Evolutionary conservation across 1,284 basidiomycete species (phyloP).

Genomic region (Leccinum angustisporum): DNA sequence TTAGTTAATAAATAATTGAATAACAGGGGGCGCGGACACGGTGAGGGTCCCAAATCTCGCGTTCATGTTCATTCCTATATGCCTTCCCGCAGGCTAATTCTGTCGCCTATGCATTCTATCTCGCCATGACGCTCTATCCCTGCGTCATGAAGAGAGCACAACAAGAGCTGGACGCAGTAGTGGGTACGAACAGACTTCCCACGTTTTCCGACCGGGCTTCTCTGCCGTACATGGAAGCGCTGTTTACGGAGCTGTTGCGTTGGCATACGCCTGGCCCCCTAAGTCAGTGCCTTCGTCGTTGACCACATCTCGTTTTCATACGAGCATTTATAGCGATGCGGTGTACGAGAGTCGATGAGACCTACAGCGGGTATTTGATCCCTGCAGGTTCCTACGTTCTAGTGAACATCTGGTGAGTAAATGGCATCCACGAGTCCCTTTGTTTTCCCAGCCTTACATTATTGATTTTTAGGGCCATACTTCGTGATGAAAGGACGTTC

Average conservation of each 20-base stretch:
- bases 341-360: constrained; percentile 48
- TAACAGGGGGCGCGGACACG: constrained; percentile 19
- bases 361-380: constrained; percentile 23
- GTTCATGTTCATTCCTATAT: neutral
- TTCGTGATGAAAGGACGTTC: constrained; percentile 13
- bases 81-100: constrained; percentile 8
- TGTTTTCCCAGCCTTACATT: neutral
- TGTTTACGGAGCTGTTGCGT: constrained; percentile 55
- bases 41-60: constrained; percentile 2
- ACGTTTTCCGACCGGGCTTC: constrained; percentile 24
- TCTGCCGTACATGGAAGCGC: constrained; percentile 28
- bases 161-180: constrained; percentile 54
- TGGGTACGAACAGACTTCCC: constrained; percentile 44
- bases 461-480: constrained; percentile 10
- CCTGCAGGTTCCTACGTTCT: constrained; percentile 19
- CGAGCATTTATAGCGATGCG: constrained; percentile 39
- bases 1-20: neutral
- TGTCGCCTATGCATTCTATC: constrained; percentile 14
- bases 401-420: constrained; percentile 19
- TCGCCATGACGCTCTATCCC: constrained; percentile 27
- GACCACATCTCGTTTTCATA: neutral
- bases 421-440: neutral
- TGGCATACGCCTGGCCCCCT: constrained; percentile 56
- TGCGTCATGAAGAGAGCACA: constrained; percentile 46
- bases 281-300: constrained; percentile 32